Conservation (phyloP, 2,329 filamentous ascomycete genomes). For the Neopestalotiopsis rosae region DNA sequence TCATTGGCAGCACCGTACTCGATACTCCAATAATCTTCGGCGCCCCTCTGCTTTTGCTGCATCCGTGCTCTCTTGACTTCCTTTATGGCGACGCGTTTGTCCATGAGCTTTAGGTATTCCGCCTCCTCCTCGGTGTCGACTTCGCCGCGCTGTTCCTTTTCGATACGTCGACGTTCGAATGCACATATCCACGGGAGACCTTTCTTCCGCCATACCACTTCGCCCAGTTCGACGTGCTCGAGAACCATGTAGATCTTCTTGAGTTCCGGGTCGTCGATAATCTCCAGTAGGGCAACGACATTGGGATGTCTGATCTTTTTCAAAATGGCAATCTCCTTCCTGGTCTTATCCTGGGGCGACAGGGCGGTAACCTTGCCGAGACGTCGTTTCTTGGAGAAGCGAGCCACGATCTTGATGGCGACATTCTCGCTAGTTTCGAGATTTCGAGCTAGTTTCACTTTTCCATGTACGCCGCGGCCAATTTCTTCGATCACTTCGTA, state of each 20-base stretch:
- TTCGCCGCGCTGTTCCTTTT: slow-evolving; percentile 70
- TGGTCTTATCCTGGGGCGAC: slow-evolving; percentile 78
- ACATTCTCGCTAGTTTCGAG: slow-evolving; percentile 78
- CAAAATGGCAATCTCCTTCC: slow-evolving; percentile 95
- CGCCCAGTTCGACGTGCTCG: slow-evolving; percentile 92
- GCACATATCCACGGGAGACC: slow-evolving; percentile 82
- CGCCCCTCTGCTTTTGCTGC: slow-evolving; percentile 53
- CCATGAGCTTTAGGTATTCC: slow-evolving; percentile 62
- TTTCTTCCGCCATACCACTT: slow-evolving; percentile 92
- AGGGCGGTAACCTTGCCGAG: slow-evolving; percentile 79
- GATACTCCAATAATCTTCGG: slow-evolving; percentile 79
- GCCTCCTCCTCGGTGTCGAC: slow-evolving; percentile 65
- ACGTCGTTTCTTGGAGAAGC: slow-evolving; percentile 90
- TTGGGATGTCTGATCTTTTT: slow-evolving; percentile 99
- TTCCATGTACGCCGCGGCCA: slow-evolving; percentile 93
- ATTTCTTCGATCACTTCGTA: slow-evolving; percentile 98
- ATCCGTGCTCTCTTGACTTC: slow-evolving; percentile 62
- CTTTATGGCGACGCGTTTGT: slow-evolving; percentile 63
- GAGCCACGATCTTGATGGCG: slow-evolving; percentile 97
- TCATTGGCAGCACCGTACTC: slow-evolving; percentile 74
- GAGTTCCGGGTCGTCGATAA: slow-evolving; percentile 94
- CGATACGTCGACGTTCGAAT: slow-evolving; percentile 81
- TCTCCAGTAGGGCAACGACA: slow-evolving; percentile 91
- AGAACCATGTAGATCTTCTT: slow-evolving; percentile 99
- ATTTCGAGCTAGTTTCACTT: slow-evolving; percentile 93